Conservation (phyloP, 768 basidiomycete genomes). For the Termitomyces sp. region DNA sequence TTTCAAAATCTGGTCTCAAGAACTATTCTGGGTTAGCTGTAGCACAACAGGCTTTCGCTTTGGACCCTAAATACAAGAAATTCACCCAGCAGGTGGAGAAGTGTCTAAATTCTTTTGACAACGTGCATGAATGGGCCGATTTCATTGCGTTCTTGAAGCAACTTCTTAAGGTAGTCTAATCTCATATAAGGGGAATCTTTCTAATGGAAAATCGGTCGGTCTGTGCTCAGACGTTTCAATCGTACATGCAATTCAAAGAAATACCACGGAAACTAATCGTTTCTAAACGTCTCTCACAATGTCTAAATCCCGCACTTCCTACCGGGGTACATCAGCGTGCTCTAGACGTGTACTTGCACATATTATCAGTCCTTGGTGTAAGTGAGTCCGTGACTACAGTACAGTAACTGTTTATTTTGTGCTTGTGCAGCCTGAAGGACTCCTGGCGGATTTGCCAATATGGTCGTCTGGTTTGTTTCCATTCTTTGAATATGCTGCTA, state of each 20-base stretch:
- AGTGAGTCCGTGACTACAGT: conserved; percentile 21
- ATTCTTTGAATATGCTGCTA: conserved; percentile 98
- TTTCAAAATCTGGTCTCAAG: neutral
- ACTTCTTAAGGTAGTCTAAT: conserved; percentile 66
- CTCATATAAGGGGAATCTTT: neutral
- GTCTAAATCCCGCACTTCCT: conserved; percentile 95
- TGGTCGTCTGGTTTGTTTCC: conserved; percentile 98
- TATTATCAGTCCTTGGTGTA: conserved; percentile 88
- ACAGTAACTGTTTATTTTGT: conserved; percentile 6
- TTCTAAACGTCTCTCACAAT: conserved; percentile 92
- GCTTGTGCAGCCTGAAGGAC: conserved; percentile 66
- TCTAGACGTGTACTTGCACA: conserved; percentile 90
- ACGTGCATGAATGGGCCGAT: conserved; percentile 98
- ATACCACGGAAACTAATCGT: conserved; percentile 94
- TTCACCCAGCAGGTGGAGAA: conserved; percentile 90
- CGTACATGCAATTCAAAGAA: conserved; percentile 91
- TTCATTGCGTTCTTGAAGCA: conserved; percentile 97
- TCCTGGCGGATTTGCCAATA: conserved; percentile 78
- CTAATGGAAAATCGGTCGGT: neutral
- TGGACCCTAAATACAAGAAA: conserved; percentile 93
- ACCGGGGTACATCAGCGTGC: conserved; percentile 96
- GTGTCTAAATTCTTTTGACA: conserved; percentile 89
- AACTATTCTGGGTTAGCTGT: conserved; percentile 26
- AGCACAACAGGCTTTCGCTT: conserved; percentile 50
- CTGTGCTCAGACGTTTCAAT: conserved; percentile 73